Base-by-base conservation (phyloP, 2,329 filamentous ascomycete genomes). In the Exophiala oligosperma region DNA sequence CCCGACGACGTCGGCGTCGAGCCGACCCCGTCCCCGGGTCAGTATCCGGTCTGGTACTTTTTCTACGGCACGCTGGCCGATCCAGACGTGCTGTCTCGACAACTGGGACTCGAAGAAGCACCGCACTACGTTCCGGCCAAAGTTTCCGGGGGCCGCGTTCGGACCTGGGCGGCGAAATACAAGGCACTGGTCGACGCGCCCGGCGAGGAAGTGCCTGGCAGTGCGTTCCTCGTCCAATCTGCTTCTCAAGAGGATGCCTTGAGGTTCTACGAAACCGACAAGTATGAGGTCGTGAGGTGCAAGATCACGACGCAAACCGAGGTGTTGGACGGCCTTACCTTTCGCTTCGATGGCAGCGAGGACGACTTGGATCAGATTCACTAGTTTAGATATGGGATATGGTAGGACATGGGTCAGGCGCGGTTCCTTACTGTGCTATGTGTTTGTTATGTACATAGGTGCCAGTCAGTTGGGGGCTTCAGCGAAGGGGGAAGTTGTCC, bases 31-130 rank as follows among this genome's bases (percentile, higher is more conserved):
- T 12, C 67, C 0, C 70, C 70, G 52, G 50, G 70, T 41, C 51
- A 74, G 48, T 74, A 68, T 44, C 72, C 71, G 0, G 72, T 79
- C 0, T 76, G 70, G 69, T 77, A 77, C 59, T 78, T 77, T 64
- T 76, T 77, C 60, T 77, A 78, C 59, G 73, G 74, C 11, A 76
- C 71, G 0, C 66, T 77, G 2, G 70, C 66, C 1, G 66, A 74
- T 8, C 51, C 67, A 0, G 55, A 52, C 0, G 57, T 74, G 4
- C 69, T 78, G 1, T 54, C 52, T 5, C 62, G 68, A 14, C 67
- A 76, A 1, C 64, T 77, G 11, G 64, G 66, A 2, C 57, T 75
- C 8, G 52, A 67, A 2, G 46, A 66, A 8, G 49, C 61, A 24
- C 70, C 70, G 0, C 9, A 53, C 8, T 56, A 70, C 26, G 41